Percentiles rank a stretch among this genome's conserved stretches.
Conservation (phyloP, 1,284 basidiomycete species). For the Nidula niveotomentosa region DNA sequence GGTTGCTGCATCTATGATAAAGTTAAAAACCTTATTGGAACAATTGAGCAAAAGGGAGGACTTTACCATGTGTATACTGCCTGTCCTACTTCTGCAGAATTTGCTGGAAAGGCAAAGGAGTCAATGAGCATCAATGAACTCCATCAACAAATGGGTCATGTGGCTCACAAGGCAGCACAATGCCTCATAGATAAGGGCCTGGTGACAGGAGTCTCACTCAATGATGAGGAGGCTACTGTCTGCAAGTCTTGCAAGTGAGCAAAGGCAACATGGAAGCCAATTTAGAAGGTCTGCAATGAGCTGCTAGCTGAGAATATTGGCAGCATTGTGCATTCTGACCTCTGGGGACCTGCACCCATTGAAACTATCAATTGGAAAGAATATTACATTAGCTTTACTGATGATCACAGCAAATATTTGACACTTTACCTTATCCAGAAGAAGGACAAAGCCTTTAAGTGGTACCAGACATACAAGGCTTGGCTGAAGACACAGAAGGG, state of each 20-base stretch:
- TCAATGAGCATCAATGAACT: background rate
- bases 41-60: background rate
- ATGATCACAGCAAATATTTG: conserved; percentile 17
- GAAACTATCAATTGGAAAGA: conserved; percentile 16
- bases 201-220: conserved; percentile 20
- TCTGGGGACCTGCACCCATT: conserved; percentile 34
- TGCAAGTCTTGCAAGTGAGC: conserved; percentile 28
- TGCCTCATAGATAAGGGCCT: conserved; percentile 20
- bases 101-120: background rate
- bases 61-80: background rate
- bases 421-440: conserved; percentile 15
- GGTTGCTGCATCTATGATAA: background rate
- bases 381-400: conserved; percentile 21
- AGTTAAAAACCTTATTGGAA: background rate
- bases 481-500: conserved; percentile 7
- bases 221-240: too few species aligned
- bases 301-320: too few species aligned
- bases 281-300: conserved; percentile 17
- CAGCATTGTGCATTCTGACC: conserved; percentile 30
- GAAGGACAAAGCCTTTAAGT: conserved; percentile 9
- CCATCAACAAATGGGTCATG: conserved; percentile 11
- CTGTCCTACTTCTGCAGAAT: background rate
- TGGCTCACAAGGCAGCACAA: conserved; percentile 16
- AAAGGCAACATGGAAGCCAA: conserved; percentile 19
- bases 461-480: background rate